Conservation (phyloP, 805 yeast genomes). For the Metschnikowia borealis region DNA sequence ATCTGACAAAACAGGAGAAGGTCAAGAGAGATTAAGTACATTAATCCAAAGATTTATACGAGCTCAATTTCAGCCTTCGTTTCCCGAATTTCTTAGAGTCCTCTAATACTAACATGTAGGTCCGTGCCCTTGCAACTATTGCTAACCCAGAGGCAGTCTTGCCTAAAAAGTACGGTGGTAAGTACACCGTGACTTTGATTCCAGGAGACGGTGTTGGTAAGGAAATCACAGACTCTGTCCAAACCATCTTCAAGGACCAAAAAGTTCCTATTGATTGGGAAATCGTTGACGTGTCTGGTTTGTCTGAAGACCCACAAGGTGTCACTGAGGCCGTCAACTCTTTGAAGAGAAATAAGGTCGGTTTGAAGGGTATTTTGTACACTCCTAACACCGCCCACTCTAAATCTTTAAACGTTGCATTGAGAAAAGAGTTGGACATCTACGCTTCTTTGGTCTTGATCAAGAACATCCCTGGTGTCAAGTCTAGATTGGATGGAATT, state of each 20-base stretch:
- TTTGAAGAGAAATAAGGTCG: slow-evolving; percentile 92
- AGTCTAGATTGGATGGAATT: slow-evolving; percentile 81
- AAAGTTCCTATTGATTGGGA: slow-evolving; percentile 95
- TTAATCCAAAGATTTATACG: no score
- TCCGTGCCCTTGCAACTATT: slow-evolving; percentile 51
- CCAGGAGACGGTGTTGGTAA: slow-evolving; percentile 99
- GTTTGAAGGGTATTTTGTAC: slow-evolving; percentile 92
- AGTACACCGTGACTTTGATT: slow-evolving; percentile 87
- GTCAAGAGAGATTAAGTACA: no score
- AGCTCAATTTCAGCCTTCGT: no score
- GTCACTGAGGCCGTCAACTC: slow-evolving; percentile 86
- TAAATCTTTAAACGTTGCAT: slow-evolving; percentile 89
- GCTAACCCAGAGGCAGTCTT: slow-evolving; percentile 59
- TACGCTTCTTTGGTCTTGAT: slow-evolving; percentile 93
- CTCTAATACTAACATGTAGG: slow-evolving; percentile 29
- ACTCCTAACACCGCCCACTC: slow-evolving; percentile 78
- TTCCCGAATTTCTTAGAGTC: no score
- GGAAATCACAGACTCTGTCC: slow-evolving; percentile 91
- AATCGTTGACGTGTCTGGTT: slow-evolving; percentile 41
- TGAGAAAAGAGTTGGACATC: slow-evolving; percentile 93
- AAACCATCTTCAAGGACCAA: slow-evolving; percentile 81
- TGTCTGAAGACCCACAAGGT: slow-evolving; percentile 41
- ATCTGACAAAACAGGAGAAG: background rate
- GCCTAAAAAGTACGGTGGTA: slow-evolving; percentile 93
- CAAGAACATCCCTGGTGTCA: slow-evolving; percentile 91